These are phyloP conservation scores for Cenococcum geophilum DNA, from an alignment of 495 filamentous ascomycete species.

Conservation along the genomic window DNA sequence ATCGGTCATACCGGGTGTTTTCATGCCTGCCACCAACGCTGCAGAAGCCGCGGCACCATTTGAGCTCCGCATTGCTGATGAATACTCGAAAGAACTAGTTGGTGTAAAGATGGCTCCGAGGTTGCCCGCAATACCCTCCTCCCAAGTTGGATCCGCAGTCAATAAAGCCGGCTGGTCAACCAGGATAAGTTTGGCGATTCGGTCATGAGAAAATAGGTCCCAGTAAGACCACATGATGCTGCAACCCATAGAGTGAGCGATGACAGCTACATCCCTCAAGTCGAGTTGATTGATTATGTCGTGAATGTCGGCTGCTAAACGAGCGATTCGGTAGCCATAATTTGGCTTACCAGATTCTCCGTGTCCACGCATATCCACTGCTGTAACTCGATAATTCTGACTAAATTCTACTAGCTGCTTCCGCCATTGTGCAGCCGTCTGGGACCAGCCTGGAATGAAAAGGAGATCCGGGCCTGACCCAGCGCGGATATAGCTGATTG, in stretches of 20 bases:
- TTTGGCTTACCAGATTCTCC: neutral
- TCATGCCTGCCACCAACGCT: neutral
- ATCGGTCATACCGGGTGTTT: neutral
- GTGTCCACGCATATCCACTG: neutral
- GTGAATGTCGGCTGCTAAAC: neutral
- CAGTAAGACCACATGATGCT: neutral
- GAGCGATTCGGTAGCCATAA: neutral
- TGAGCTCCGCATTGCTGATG: neutral
- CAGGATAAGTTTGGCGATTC: neutral
- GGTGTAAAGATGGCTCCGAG: neutral
- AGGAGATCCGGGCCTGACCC: constrained; percentile 1
- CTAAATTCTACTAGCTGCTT: neutral
- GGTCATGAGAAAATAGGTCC: neutral
- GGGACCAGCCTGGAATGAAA: neutral
- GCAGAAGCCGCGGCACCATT: neutral
- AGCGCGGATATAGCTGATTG: neutral
- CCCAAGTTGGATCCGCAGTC: neutral
- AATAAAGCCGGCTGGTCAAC: neutral
- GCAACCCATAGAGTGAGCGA: constrained; percentile 1
- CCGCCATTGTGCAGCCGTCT: neutral
- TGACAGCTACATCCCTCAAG: neutral
- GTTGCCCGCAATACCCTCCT: neutral
- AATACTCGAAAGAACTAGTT: neutral
- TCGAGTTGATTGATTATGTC: neutral
- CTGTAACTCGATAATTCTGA: neutral